Evolutionary conservation across 73 alveolate species (phyloP), one percentile per base, ranked within the genome.

Genomic region (Durusdinium trenchii): DNA sequence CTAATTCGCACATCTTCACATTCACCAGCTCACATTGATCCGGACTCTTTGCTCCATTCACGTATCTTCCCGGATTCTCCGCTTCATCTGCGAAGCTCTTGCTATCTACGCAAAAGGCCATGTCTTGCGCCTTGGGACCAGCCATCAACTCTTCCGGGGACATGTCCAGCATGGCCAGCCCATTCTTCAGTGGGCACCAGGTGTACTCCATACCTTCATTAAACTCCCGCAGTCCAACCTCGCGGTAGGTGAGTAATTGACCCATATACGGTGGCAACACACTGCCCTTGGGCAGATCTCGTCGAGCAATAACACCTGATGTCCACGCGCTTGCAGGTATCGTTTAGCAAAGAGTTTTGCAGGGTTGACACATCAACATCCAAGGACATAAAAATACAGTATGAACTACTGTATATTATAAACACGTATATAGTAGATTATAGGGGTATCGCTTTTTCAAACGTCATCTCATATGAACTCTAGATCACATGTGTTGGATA

Each of bases 161-260:
- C 96, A 89, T 42, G 26, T 61, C 23, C 52, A 89, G 71, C 86
- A 89, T 89, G 32, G 48, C 86, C 16, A 69, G 23, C 16, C 96
- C 96, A n/a, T 89, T 89, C 96, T 61, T 62, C 71, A 89, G 50
- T 0, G 96, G 95, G 50, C 96, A 89, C 96, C 96, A 89, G 61
- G 85, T 62, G 69, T 89, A 89, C 47, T 61, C 84, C 96, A 89
- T 89, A 38, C 60, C 96, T 35, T 89, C 96, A 42, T 43, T 89
- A 42, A 89, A 89, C 69, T 89, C 96, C 5, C 96, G 84, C 50
- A 61, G 14, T 20, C 96, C 96, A 20, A 89, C 96, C 69, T 89
- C 86, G 7, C 96, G 95, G 30, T 54, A 85, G 82, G 76, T 85
- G 79, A 85, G 79, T 81, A 85, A 38, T 1, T 57, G 95, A 54